phyloP scores from a whole-genome alignment of 2,329 filamentous ascomycete species.

The Paecilomyces sp. region DNA sequence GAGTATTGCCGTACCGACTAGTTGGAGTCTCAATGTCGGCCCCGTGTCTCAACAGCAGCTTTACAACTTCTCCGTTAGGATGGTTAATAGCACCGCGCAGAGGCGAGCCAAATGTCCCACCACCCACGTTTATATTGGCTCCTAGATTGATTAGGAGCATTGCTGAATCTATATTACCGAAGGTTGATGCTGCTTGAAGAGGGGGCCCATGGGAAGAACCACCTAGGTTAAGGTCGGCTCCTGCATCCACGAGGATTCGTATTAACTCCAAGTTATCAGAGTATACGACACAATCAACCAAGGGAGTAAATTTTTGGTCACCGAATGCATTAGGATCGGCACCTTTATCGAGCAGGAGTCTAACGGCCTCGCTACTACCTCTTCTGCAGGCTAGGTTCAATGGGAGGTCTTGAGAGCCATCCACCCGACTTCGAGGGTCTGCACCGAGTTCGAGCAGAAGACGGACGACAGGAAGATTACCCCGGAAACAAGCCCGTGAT shows the following conservation, averaged over 20 bases:
- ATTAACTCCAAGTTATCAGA: constrained; percentile 1
- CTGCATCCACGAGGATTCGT: background rate
- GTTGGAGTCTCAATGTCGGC: constrained; percentile 3
- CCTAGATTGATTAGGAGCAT: constrained; percentile 1
- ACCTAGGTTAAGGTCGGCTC: constrained; percentile 2
- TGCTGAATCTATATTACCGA: constrained; percentile 1
- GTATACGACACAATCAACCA: background rate
- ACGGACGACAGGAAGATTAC: background rate
- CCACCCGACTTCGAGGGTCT: background rate
- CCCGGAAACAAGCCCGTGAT: background rate
- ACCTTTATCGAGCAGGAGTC: background rate
- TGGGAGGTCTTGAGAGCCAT: background rate
- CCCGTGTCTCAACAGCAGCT: constrained; percentile 1
- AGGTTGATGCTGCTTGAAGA: constrained; percentile 2
- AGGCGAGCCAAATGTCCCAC: background rate
- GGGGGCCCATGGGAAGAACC: constrained; percentile 1
- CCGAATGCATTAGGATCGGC: background rate
- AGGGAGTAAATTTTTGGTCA: background rate
- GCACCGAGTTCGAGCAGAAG: background rate
- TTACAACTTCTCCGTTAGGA: background rate
- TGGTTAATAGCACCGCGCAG: background rate
- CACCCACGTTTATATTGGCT: constrained; percentile 2
- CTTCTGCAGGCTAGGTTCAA: constrained; percentile 1
- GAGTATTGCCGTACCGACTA: background rate
- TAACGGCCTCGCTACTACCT: background rate